Evolutionary conservation across 2,329 filamentous ascomycete species (phyloP), one percentile per base, ranked within the genome.

Genomic region (Rugonectria rugulosa): DNA sequence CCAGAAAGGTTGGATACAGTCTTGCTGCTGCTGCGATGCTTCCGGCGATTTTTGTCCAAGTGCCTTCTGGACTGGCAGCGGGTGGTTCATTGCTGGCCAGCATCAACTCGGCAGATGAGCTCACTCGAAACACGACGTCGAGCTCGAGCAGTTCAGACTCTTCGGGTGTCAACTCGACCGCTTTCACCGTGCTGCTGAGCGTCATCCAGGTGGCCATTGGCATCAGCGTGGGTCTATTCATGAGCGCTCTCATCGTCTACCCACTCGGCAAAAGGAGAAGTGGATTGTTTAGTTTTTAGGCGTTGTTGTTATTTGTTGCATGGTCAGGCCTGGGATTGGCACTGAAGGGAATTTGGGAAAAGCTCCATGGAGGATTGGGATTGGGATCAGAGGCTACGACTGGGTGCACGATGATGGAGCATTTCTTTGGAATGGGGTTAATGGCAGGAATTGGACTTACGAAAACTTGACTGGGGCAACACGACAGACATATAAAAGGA

Each of bases 11-110:
- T 6, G 86, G 88, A 11, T 92, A 93, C 70, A 90, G 89, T 2
- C 83, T 96, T 3, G 92, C 92, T 0, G 92, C 92, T 0, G 91
- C 91, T 0, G 89, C 90, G 2, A 91, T 97, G 80, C 77, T 97
- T 9, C 92, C 92, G 0, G 92, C 89, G 5, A 96, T 97, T 60
- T 96, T 96, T 60, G 83, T 88, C 2, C 85, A 87, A 60, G 85
- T 88, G 21, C 85, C 85, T 0, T 84, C 81, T 17, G 83, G 85
- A 23, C 73, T 88, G n/a, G 85, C 85, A 4, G 83, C 83, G 0
- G 79, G 79, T 23, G 85, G 85, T 1, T 85, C 83, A 12, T 73
- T 88, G 15, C 71, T 88, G 5, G 81, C 82, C 7, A 85, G 86
- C 14, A 73, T 88, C 50, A 78, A 77, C 5, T 81, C 78, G 6